Evolutionary conservation across 2,329 filamentous ascomycete species (phyloP), one percentile per base, ranked within the genome.

Genomic region (Stenocarpella maydis): DNA sequence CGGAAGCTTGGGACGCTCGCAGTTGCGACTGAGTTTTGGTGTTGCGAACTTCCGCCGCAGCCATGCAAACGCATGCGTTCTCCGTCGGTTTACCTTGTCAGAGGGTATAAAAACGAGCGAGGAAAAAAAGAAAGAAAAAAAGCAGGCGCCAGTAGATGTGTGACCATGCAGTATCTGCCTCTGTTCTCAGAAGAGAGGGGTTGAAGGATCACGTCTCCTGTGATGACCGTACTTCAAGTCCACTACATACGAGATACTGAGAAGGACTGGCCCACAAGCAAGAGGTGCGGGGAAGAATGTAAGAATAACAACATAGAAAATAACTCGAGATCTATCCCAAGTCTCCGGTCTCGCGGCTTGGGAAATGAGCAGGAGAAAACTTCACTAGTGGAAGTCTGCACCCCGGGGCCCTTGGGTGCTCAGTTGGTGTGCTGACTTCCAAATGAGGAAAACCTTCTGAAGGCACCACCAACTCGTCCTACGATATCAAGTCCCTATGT

Each of bases 311-410:
- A 37, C 6, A n/a, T n/a, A 37, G 34, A 37, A 37, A 37, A 37
- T 37, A 37, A 37, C 34, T 37, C n/a, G 14, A 17, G 58, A 14
- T 14, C 24, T 31, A 26, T 63, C 58, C n/a, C 43, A 63, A 63
- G 58, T 43, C 43, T 14, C 41, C 28, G 14, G 58, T 26, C 43
- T 14, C 41, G 43, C 7, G 12, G 41, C 58, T 37, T 24, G 41
- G 41, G 55, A 61, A 34, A 61, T 49, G 43, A 63, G 41, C 58
- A 43, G 58, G 58, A 63, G 26, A 63, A 37, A 24, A 63, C 41
- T 49, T 37, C 2, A 63, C 49, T 63, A 63, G 58, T 63, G 58
- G 58, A 37, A 21, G n/a, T 6, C 43, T 19, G 47, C 3, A 63
- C 28, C n/a, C 28, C n/a, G n/a, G n/a, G n/a, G n/a, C n/a, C n/a